Conservation (phyloP, 108 stramenopile species). For the Nannochloropsis salina region DNA sequence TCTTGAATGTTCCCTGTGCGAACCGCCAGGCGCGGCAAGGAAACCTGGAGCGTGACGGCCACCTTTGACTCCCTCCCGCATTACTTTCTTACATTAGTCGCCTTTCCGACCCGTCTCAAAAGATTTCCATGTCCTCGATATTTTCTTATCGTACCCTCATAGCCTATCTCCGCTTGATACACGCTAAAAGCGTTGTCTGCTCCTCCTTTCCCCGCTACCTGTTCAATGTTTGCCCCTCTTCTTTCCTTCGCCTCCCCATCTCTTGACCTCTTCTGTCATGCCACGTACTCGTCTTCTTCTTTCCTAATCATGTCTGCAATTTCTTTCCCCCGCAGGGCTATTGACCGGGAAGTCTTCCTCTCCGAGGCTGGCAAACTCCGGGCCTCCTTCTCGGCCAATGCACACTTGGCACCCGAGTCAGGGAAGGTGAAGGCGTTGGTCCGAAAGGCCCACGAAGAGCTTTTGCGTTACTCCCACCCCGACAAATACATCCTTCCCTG, state of each 20-base stretch:
- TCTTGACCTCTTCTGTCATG: neutral
- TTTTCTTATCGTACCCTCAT: too few relatives aligned
- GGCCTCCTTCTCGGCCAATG: slow-evolving; percentile 51
- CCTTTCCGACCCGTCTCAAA: too few relatives aligned
- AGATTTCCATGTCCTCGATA: too few relatives aligned
- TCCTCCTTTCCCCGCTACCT: neutral
- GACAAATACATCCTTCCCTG: slow-evolving; percentile 78
- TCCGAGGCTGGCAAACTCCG: slow-evolving; percentile 51
- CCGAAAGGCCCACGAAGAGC: neutral
- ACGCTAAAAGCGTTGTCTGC: neutral
- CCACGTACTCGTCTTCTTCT: neutral
- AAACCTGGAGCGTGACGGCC: too few relatives aligned
- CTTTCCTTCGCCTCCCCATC: neutral
- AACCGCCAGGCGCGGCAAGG: too few relatives aligned
- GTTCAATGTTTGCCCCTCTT: neutral
- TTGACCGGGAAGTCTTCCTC: neutral
- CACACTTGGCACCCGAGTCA: neutral
- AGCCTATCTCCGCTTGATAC: too few relatives aligned
- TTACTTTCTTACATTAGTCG: slow-evolving; percentile 11
- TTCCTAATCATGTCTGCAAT: neutral
- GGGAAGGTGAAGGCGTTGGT: slow-evolving; percentile 4
- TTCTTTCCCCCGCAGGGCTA: neutral
- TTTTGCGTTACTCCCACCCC: slow-evolving; percentile 66
- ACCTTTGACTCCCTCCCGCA: neutral
- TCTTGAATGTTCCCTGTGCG: too few relatives aligned